Percentiles rank a stretch among this genome's conserved stretches.
Evolutionary conservation across 1,284 basidiomycete genomes (phyloP).

Genomic region (Marasmius tenuissimus): DNA sequence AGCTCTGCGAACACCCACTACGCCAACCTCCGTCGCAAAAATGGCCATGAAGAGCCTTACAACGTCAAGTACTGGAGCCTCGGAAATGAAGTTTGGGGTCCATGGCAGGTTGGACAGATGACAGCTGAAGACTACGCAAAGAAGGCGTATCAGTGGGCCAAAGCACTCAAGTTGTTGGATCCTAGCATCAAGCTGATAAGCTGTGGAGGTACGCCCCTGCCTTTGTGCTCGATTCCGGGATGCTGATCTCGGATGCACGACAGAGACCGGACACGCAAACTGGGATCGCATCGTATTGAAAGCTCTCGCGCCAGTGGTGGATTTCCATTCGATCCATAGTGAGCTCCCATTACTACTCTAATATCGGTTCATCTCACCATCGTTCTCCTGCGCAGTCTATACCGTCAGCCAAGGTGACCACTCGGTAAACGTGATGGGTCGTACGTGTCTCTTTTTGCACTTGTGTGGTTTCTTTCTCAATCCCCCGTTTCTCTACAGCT

Average conservation of each 20-base stretch:
- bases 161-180: constrained; percentile 60
- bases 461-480: not conserved
- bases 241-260: not conserved
- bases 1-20: constrained; percentile 47
- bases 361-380: not conserved
- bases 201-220: constrained; percentile 45
- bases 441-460: constrained; percentile 22
- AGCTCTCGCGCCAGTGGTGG: constrained; percentile 38
- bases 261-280: constrained; percentile 46
- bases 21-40: constrained; percentile 60
- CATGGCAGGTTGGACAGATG: constrained; percentile 68
- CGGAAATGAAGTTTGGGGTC: constrained; percentile 58
- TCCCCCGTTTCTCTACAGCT: constrained; percentile 22
- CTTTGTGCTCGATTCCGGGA: not conserved
- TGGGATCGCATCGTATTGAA: constrained; percentile 40
- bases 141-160: constrained; percentile 63
- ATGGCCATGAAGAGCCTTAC: constrained; percentile 60
- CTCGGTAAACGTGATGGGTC: constrained; percentile 41
- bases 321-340: constrained; percentile 42
- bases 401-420: constrained; percentile 41
- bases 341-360: not conserved
- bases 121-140: constrained; percentile 57
- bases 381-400: constrained; percentile 26
- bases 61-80: constrained; percentile 46
- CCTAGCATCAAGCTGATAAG: constrained; percentile 57